These are phyloP conservation scores for Pneumocystis canis DNA, from an alignment of 1,139 yeast genomes.

Conservation along the genomic window DNA sequence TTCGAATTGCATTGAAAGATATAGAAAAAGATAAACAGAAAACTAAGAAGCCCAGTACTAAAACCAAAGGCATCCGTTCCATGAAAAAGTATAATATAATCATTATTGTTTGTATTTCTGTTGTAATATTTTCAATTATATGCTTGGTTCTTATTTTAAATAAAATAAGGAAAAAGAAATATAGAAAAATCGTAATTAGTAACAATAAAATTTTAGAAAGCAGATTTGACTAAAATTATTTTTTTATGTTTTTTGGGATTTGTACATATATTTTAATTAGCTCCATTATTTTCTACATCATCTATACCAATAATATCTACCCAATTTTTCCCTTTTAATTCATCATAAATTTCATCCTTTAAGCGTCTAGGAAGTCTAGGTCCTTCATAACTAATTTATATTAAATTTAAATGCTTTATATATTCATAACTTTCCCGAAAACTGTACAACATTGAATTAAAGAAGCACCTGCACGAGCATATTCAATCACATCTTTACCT, in stretches of 20 bases:
- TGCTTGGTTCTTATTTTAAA: background rate
- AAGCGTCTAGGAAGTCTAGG: constrained; percentile 74
- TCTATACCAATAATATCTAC: constrained; percentile 38
- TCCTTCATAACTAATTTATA: constrained; percentile 48
- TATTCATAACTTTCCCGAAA: constrained; percentile 32
- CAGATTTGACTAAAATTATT: background rate
- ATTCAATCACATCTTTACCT: constrained; percentile 81
- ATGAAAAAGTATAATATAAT: background rate
- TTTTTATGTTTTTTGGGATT: background rate
- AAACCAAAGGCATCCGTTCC: background rate
- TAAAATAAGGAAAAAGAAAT: background rate
- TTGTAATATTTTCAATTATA: background rate
- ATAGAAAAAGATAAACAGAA: background rate
- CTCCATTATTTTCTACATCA: constrained; percentile 34
- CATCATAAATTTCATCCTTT: constrained; percentile 56
- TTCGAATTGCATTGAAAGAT: background rate
- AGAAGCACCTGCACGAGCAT: constrained; percentile 85
- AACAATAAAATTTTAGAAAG: background rate
- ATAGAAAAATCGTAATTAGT: background rate
- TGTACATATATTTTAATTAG: background rate
- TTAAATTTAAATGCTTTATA: background rate
- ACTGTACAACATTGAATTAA: constrained; percentile 77
- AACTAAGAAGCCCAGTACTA: background rate
- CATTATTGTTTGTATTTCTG: background rate
- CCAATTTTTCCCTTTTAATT: constrained; percentile 72